These are phyloP conservation scores for Senna tora DNA, from an alignment of 306 rosid species.

Conservation along the genomic window DNA sequence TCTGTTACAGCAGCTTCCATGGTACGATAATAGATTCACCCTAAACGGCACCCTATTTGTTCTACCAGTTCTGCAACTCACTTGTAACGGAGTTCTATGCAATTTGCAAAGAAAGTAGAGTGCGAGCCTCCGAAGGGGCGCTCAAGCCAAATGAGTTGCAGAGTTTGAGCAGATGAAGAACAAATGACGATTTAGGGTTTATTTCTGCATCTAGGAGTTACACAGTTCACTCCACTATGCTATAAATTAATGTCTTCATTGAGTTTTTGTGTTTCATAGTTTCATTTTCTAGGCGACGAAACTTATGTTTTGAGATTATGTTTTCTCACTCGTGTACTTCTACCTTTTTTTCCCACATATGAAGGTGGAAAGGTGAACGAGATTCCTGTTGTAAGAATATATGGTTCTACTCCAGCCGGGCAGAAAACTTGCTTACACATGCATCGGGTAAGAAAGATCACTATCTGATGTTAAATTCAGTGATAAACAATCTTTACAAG, in stretches of 20 bases:
- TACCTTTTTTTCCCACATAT: not conserved
- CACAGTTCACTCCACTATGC: not conserved
- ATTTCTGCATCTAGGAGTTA: constrained; percentile 13
- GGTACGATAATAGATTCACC: constrained; percentile 47
- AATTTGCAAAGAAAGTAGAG: not conserved
- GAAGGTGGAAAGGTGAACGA: constrained; percentile 84
- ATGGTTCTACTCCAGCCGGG: constrained; percentile 91
- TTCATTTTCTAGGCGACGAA: constrained; percentile 4
- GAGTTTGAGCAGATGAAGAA: not conserved
- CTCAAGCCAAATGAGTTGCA: not conserved
- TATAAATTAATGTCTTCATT: not conserved
- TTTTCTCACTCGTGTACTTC: not conserved
- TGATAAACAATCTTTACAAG: not conserved
- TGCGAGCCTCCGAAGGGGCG: not conserved
- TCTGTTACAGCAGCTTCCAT: constrained; percentile 86
- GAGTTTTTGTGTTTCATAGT: constrained; percentile 10
- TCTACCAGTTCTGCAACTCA: not conserved
- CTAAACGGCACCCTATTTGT: not conserved
- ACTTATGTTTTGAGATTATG: not conserved
- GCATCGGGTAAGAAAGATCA: constrained; percentile 74
- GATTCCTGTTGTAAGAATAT: constrained; percentile 81
- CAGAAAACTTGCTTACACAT: constrained; percentile 95
- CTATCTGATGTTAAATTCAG: not conserved
- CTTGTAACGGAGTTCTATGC: not conserved
- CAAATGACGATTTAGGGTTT: constrained; percentile 32